Evolutionary conservation across 352 stramenopile species (phyloP), one percentile per base, ranked within the genome.

Genomic region (Pythium angustatum): DNA sequence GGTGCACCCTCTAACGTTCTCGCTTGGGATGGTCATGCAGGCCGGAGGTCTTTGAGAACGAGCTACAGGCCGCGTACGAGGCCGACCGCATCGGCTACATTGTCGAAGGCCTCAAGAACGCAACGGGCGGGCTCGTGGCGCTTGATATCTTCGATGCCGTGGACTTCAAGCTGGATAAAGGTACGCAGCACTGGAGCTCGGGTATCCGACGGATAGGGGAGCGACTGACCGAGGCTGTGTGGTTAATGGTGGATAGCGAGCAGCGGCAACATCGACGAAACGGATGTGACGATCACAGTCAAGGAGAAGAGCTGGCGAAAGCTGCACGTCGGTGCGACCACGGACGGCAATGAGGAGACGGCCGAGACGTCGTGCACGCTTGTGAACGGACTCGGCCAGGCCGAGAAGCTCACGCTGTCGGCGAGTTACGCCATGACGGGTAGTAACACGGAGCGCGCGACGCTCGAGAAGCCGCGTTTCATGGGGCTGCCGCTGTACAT

Each of bases 61-160:
- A 96, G 53, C 76, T 96, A 0, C 85, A 96, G 83, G 78, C 75
- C 22, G 79, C 71, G 36, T 93, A 91, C 50, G 62, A 66, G 30
- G 80, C 85, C 43, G 76, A 90, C 31, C 81, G 81, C 57, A 90
- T 92, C 48, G 82, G 84, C 27, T 73, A 79, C 45, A 73, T 94
- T 27, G 69, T 91, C 50, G 64, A 67, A 52, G 76, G 78, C 19
- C 59, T 94, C n/a, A 70, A 86, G 56, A 58, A 71, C n/a, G 78
- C 85, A 26, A 83, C 72, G n/a, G 69, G 80, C 41, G 84, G 93
- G 52, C 66, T 96, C 41, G 81, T 87, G 62, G 69, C 78, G 61
- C 74, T 96, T 26, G 83, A 91, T 59, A 92, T 96, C 60, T 96
- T 96, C 45, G 85, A 94, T 62, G 83, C 82, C 12, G 85, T 96